Conservation (phyloP, 2,329 filamentous ascomycete genomes). For the Phyllosticta paracitricarpa region DNA sequence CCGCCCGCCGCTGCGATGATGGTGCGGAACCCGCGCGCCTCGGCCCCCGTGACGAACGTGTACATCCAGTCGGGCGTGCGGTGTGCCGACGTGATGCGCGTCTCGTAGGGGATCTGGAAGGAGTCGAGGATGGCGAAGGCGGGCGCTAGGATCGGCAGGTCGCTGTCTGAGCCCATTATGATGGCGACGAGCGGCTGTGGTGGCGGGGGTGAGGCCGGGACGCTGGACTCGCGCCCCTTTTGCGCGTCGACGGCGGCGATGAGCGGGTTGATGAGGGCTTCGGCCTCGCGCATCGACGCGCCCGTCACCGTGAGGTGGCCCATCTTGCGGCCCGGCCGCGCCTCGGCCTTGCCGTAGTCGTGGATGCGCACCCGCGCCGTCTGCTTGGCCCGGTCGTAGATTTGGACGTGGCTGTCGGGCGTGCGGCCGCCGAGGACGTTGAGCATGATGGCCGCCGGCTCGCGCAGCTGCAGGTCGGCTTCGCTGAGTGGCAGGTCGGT, state of each 20-base stretch:
- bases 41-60: constrained; percentile 32
- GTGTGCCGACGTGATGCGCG: constrained; percentile 66
- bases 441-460: constrained; percentile 61
- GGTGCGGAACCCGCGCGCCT: constrained; percentile 28
- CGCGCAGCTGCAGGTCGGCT: constrained; percentile 44
- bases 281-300: constrained; percentile 56
- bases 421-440: constrained; percentile 67
- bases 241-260: constrained; percentile 55
- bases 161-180: constrained; percentile 77
- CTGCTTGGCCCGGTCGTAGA: constrained; percentile 47
- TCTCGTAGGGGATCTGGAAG: constrained; percentile 63
- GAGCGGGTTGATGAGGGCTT: constrained; percentile 58
- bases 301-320: constrained; percentile 82
- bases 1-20: constrained; percentile 42
- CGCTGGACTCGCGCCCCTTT: constrained; percentile 27
- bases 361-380: constrained; percentile 59
- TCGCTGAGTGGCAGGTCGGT: constrained; percentile 52
- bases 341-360: constrained; percentile 79
- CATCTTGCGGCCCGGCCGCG: constrained; percentile 85
- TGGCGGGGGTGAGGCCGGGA: constrained; percentile 13
- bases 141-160: constrained; percentile 56
- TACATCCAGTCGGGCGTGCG: constrained; percentile 41
- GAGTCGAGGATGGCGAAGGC: constrained; percentile 56
- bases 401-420: constrained; percentile 52
- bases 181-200: constrained; percentile 55